Base-by-base conservation (phyloP, 805 yeast genomes). In the Candida parachauliodes region DNA sequence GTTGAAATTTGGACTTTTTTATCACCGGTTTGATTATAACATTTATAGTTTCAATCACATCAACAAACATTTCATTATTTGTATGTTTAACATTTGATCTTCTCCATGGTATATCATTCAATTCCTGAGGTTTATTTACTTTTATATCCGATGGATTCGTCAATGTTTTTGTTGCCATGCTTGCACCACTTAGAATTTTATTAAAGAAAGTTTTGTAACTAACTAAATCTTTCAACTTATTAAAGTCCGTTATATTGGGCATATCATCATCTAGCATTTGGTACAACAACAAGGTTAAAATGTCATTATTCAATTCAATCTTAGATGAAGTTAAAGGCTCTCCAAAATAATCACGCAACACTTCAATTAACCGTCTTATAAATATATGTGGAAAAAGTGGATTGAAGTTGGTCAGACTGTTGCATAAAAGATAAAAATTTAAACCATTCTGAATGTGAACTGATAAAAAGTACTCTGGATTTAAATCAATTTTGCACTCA, bases 21-120 rank as follows among this genome's bases (percentile, higher is more conserved):
- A 41, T 22, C 3, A 38, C 24, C 4, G 75, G 60, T 17, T 69
- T 65, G 16, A 80, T 57, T 0, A 83, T 69, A 25, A 82, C 72
- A 44, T 72, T 73, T 16, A 85, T 57, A 1, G 71, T 64, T 56
- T 91, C 98, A 2, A 71, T 68, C 5, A 93, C 55, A 59, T 93
- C 98, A 7, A 91, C 83, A 55, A 81, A 88, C 59, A 91, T 70
- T 59, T 91, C 98, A 57, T 91, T 88, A 46, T 80, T 80, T 3
- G 86, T 72, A 55, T 86, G 79, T 46, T 72, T 75, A n/a, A 84
- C 82, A 45, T 78, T 74, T 4, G 80, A 54, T 32, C 76, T 68
- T 50, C 98, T 74, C 98, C 98, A 91, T 1, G 96, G 95, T 7
- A 41, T 40, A 32, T 66, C 52, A 12, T 43, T 49, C 10, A 29